phyloP scores from a whole-genome alignment of 805 yeast genomes.

The Kockiozyma suomiensis region DNA sequence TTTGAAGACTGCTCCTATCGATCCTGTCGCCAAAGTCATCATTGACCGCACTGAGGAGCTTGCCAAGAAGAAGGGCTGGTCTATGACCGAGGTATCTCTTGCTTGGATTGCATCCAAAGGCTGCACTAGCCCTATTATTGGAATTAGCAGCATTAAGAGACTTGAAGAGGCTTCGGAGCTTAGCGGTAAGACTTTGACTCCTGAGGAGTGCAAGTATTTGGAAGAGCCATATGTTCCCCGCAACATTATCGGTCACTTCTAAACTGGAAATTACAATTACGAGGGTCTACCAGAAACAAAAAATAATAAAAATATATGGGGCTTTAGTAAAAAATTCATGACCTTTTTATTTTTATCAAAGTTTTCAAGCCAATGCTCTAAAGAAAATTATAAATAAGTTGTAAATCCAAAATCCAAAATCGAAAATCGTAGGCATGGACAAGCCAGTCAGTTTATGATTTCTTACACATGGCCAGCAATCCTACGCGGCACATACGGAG shows the following conservation, averaged over 20 bases:
- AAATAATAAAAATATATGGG: no score
- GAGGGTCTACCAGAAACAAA: no score
- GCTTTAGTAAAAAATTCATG: no score
- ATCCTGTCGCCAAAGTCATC: constrained; percentile 38
- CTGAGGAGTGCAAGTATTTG: constrained; percentile 39
- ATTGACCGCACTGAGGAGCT: constrained; percentile 53
- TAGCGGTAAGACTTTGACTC: constrained; percentile 46
- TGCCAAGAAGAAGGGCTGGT: constrained; percentile 49
- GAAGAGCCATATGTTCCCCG: constrained; percentile 41
- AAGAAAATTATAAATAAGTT: no score
- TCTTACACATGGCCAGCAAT: constrained; percentile 21
- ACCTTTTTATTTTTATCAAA: no score
- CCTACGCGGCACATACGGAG: constrained; percentile 37
- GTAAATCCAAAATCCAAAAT: no score
- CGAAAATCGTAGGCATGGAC: no score
- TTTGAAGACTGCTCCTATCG: constrained; percentile 12
- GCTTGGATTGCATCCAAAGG: constrained; percentile 60
- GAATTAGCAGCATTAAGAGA: constrained; percentile 52
- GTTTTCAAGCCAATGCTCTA: no score
- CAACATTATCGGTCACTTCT: constrained; percentile 15
- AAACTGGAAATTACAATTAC: no score
- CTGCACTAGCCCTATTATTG: constrained; percentile 54
- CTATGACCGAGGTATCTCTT: constrained; percentile 57
- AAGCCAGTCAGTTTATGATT: not conserved
- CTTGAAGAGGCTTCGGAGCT: constrained; percentile 56